Base-by-base conservation (phyloP, 768 basidiomycete species). In the Zangia roseola region DNA sequence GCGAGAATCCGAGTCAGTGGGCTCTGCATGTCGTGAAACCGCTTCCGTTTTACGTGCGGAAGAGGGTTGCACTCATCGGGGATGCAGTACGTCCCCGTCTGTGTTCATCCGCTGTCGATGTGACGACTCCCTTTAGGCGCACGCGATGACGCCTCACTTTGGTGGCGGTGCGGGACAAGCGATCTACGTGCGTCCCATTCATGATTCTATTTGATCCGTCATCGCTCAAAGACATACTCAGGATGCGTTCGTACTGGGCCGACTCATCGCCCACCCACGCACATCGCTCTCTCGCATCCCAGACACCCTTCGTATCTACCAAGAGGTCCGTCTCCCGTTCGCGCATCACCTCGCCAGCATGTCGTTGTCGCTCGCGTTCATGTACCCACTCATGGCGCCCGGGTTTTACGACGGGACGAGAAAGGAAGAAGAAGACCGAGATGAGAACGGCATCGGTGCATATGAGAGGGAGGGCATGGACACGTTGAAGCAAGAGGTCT, bases 131-230 rank as follows among this genome's bases (percentile, higher is more conserved):
- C 28, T 12, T n/a, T 36, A 64, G 77, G 76, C 76, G 0, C 76
- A 79, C 58, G 75, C 71, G 0, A 76, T 76, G 69, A 63, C 70
- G 4, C 76, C 76, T 0, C 69, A 77, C 53, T 68, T 74, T 57
- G 77, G 74, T 1, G 70, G 75, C 0, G 78, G 78, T 4, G 79
- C 76, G 4, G 74, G 76, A 4, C 76, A 77, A 45, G 77, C 77
- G 1, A 71, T 79, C n/a, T 79, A 79, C 61, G 76, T 75, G 37
- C 10, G 60, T 40, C 8, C 17, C 14, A n/a, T 6, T 10, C 23
- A 26, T 7, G 0, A 25, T 39, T 4, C 23, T 2, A 6, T 47
- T n/a, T 5, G 57, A 28, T 40, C 40, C 16, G 14, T 24, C 31
- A 49, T 14, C 17, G 1, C 14, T 19, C 25, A 38, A 23, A n/a